Conservation (phyloP, 352 stramenopile genomes). For the Aphanomyces cochlioides region DNA sequence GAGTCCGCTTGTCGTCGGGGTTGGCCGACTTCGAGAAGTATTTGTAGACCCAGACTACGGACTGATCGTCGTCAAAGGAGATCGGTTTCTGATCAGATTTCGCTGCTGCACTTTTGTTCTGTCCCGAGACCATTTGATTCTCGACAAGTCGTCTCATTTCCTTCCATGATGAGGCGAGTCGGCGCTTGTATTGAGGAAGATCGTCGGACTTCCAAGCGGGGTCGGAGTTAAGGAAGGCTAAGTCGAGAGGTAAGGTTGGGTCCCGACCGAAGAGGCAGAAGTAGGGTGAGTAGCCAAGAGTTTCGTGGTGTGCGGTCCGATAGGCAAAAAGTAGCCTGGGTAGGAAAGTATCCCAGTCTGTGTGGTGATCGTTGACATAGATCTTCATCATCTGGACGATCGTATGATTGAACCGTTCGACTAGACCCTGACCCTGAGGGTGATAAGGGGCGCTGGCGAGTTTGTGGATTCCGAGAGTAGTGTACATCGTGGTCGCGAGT, state of each 20-base stretch:
- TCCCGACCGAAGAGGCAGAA: slow-evolving; percentile 7
- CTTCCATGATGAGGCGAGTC: background rate
- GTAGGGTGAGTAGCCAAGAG: background rate
- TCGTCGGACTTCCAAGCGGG: background rate
- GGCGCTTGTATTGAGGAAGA: background rate
- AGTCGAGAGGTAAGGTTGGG: background rate
- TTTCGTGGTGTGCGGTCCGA: background rate
- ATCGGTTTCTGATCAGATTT: slow-evolving; percentile 2
- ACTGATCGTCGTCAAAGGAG: background rate
- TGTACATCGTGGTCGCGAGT: slow-evolving; percentile 10
- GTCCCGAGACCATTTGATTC: background rate
- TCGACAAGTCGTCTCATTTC: background rate
- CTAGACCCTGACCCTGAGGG: background rate
- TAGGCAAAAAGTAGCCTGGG: slow-evolving; percentile 6
- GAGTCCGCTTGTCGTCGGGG: too few species aligned
- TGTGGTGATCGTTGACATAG: background rate
- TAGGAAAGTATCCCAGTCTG: background rate
- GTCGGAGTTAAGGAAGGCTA: background rate
- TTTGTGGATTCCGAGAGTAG: slow-evolving; percentile 3
- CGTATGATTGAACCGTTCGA: slow-evolving; percentile 9
- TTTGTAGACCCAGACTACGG: slow-evolving; percentile 5
- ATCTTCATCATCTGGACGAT: slow-evolving; percentile 15
- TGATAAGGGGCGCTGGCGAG: background rate
- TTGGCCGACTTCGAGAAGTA: slow-evolving; percentile 5
- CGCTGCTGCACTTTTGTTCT: background rate